phyloP scores from a whole-genome alignment of 2,329 filamentous ascomycete genomes.

The Ascochyta fabae region DNA sequence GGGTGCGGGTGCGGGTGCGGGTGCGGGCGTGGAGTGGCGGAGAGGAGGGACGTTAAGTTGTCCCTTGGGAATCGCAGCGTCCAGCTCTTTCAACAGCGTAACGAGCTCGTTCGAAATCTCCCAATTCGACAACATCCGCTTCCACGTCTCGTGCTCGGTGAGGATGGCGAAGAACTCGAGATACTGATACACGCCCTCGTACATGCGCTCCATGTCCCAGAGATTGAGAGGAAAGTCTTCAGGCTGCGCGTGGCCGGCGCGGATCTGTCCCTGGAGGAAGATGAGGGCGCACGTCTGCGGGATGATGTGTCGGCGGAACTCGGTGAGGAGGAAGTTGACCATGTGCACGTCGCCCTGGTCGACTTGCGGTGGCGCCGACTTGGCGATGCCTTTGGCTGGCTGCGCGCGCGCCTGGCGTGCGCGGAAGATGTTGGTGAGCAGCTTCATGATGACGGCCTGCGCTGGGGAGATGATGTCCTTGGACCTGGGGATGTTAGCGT shows the following conservation, averaged over 20 bases:
- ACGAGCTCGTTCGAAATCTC: conserved; percentile 89
- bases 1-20: conserved; percentile 16
- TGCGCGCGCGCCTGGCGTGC: conserved; percentile 55
- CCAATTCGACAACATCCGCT: conserved; percentile 87
- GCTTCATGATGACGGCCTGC: conserved; percentile 88
- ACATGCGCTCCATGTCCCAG: conserved; percentile 97
- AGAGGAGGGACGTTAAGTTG: conserved; percentile 65
- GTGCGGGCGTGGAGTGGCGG: conserved; percentile 38
- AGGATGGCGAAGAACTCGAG: conserved; percentile 92
- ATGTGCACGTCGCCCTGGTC: conserved; percentile 67
- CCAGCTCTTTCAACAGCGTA: conserved; percentile 83
- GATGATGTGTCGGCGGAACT: conserved; percentile 90
- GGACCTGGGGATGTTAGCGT: conserved; percentile 53
- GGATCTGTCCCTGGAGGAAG: conserved; percentile 89
- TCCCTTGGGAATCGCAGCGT: conserved; percentile 80
- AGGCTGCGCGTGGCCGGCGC: conserved; percentile 74
- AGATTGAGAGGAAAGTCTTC: conserved; percentile 92
- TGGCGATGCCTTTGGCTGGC: conserved; percentile 53
- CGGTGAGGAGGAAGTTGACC: conserved; percentile 89
- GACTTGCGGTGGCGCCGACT: conserved; percentile 53
- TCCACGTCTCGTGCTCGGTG: conserved; percentile 83
- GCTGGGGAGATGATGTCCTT: conserved; percentile 97
- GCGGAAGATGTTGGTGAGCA: conserved; percentile 89
- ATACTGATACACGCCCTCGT: conserved; percentile 92
- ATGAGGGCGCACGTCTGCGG: conserved; percentile 95